A percentile compares a stretch with the other conserved stretches of the same genome.
phyloP scores from a whole-genome alignment of 192 early-diverging fungal genomes.

The Linnemannia schmuckeri region DNA sequence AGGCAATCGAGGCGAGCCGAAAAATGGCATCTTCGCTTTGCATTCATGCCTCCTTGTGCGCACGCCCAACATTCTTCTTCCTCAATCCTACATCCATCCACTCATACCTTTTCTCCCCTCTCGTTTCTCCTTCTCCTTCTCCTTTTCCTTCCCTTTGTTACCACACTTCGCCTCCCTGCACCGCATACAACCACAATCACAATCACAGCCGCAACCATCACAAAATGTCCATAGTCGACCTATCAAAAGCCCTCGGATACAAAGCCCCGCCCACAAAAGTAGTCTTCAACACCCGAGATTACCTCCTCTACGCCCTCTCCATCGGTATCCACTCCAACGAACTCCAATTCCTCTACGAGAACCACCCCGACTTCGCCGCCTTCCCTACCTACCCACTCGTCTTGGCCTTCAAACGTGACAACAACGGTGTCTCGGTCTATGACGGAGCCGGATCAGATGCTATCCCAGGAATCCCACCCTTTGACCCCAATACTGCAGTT shows the following conservation, averaged over 20 bases:
- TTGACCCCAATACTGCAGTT: slow-evolving; percentile 73
- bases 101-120: too few relatives aligned
- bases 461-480: slow-evolving; percentile 70
- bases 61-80: too few relatives aligned
- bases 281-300: slow-evolving; percentile 71
- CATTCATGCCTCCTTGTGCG: too few relatives aligned
- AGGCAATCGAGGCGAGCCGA: too few relatives aligned
- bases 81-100: too few relatives aligned
- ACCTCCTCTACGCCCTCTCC: slow-evolving; percentile 77
- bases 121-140: too few relatives aligned
- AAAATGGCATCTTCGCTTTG: too few relatives aligned
- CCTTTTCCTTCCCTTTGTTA: too few relatives aligned
- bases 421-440: slow-evolving; percentile 49
- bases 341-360: slow-evolving; percentile 75
- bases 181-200: not conserved
- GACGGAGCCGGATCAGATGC: slow-evolving; percentile 65
- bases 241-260: slow-evolving; percentile 64
- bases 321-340: slow-evolving; percentile 69
- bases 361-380: slow-evolving; percentile 68
- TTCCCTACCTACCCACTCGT: slow-evolving; percentile 80
- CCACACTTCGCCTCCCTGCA: not conserved
- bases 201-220: not conserved
- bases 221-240: slow-evolving; percentile 40
- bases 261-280: slow-evolving; percentile 55
- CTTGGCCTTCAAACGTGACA: slow-evolving; percentile 64